phyloP scores from a whole-genome alignment of 1,284 basidiomycete genomes.

The Microstroma glucosiphilum region DNA sequence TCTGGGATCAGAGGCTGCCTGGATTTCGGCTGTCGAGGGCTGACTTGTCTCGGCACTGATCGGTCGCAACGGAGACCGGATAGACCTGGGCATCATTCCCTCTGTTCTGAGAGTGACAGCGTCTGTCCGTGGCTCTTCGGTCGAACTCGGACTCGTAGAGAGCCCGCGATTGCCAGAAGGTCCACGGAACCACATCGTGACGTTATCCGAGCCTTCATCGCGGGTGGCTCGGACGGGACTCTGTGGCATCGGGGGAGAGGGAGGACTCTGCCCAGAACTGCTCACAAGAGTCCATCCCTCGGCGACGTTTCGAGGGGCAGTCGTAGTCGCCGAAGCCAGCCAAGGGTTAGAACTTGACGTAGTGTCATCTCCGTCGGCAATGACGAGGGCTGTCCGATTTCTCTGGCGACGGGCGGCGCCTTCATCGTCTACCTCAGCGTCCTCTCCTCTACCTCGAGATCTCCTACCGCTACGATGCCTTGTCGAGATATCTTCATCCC shows the following conservation, averaged over 20 bases:
- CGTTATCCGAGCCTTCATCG: background rate
- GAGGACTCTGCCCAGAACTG: background rate
- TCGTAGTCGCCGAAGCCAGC: background rate
- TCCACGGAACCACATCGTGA: constrained; percentile 1
- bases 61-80: background rate
- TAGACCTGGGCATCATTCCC: background rate
- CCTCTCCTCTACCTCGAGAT: background rate
- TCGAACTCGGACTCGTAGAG: background rate
- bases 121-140: background rate
- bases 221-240: background rate
- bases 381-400: background rate
- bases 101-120: background rate
- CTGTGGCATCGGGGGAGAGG: background rate
- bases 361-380: background rate
- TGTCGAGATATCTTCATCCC: background rate
- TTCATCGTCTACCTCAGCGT: background rate
- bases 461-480: no score
- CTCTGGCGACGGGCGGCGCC: background rate
- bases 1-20: background rate
- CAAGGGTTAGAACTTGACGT: background rate
- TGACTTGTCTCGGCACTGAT: background rate
- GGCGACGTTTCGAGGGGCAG: background rate
- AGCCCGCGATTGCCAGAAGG: background rate
- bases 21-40: background rate
- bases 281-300: background rate